Evolutionary conservation across 148 eudicot species (phyloP).

Genomic region (Chenopodium suecicum): DNA sequence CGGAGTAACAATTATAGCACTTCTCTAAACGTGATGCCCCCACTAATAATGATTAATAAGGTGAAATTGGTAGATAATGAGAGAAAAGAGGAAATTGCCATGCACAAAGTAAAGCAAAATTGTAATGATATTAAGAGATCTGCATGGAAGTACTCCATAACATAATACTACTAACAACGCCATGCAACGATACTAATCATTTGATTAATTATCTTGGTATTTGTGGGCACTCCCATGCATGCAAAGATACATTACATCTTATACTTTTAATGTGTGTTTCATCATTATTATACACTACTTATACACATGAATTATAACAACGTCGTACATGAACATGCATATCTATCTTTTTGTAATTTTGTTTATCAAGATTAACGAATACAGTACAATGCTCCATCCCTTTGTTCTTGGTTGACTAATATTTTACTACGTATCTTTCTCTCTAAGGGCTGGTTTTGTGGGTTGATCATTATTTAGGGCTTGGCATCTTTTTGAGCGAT

Average conservation of each 20-base stretch:
- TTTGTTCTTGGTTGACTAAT: too few relatives aligned
- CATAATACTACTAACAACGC: constrained; percentile 38
- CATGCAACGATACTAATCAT: constrained; percentile 45
- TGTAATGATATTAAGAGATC: constrained; percentile 2
- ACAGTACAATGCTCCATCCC: too few relatives aligned
- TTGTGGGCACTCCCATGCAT: constrained; percentile 16
- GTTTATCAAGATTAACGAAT: too few relatives aligned
- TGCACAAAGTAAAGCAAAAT: neutral
- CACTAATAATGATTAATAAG: neutral
- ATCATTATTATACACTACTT: too few relatives aligned
- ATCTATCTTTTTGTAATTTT: too few relatives aligned
- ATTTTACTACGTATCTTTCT: too few relatives aligned
- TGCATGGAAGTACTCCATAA: constrained; percentile 23
- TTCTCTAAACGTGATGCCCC: neutral
- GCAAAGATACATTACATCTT: neutral
- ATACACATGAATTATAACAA: too few relatives aligned
- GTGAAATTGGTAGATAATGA: neutral
- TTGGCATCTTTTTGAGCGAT: too few relatives aligned
- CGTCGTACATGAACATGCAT: too few relatives aligned
- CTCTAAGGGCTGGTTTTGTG: too few relatives aligned
- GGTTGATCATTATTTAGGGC: too few relatives aligned
- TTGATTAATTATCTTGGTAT: constrained; percentile 24
- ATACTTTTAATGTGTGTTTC: neutral
- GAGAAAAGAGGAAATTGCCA: neutral
- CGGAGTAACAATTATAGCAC: too few relatives aligned